Base-by-base conservation (phyloP, 345 rosid genomes). In the Boechera retrofracta region DNA sequence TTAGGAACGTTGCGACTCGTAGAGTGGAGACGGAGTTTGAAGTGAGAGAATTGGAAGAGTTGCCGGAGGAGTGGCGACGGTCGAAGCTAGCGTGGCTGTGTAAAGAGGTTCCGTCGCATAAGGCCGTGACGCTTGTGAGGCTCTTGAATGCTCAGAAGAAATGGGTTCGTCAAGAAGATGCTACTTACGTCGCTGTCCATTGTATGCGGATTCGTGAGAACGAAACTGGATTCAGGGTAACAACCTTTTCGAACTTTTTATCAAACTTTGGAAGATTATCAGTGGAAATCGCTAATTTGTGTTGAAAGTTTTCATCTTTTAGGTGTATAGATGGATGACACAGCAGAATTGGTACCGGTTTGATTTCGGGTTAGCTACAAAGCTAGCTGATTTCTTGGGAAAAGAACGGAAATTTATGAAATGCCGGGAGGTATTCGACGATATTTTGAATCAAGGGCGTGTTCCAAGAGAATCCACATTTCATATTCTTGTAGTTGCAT, bases 311-410 rank as follows among this genome's bases (percentile, higher is more conserved):
- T 71, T 57, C 1, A 52, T 71, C 68, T 77, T 63, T 74, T 52
- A 95, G 99, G 95, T 95, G 33, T 92, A 92, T 80, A 87, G 87
- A 84, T 95, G 98, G 98, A 95, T 90, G 98, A 84, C 85, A 83
- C 86, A 86, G 79, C 97, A 86, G 65, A 87, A 80, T 66, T 95
- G 99, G 98, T 86, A 84, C 77, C 83, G 79, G 44, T 92, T 90
- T 66, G 92, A 92, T 87, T 94, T 94, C 64, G 94, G 89, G 15
- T 85, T 94, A 77, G 85, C 98, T 3, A 89, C 98, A 13, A 92
- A 89, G 87, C 78, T 94, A 32, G 97, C 98, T 21, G 97, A 90
- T 78, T 87, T 81, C 83, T 62, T 90, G 84, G 99, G 98, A 6
- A 94, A 89, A 80, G 93, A 87, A 79, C 67, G 89, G 33, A 94